Evolutionary conservation across 2,329 filamentous ascomycete genomes (phyloP), one percentile per base, ranked within the genome.

Genomic region (Orbilia quercus): DNA sequence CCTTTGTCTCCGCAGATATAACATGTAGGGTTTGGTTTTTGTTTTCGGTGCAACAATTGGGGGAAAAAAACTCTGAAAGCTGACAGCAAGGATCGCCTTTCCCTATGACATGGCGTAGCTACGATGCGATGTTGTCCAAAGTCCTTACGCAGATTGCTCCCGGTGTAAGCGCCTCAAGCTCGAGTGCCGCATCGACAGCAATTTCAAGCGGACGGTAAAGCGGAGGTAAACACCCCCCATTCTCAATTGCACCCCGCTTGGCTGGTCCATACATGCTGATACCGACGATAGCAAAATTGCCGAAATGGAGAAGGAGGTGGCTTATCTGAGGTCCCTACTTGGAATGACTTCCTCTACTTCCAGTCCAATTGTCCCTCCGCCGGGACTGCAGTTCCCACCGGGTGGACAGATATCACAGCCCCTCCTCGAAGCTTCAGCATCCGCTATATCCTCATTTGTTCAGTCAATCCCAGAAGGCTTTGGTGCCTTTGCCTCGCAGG

Each of bases 281-380:
- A 31, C n/a, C 22, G 6, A 53, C 45, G 31, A 6, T 44, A 90
- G 88, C 75, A 90, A 91, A 80, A 90, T 94, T 81, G 90, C 90
- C 78, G 91, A 93, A 81, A 93, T 93, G 90, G 90, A 92, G 79
- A 90, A 88, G 81, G 90, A 93, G 80, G 91, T 93, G 78, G 89
- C 91, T 67, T 86, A 84, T 75, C 81, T 90, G 76, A 86, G 88
- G 11, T 74, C 70, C 7, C 58, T 69, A 18, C 57, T 73, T 28
- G 70, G 70, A 34, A 69, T 67, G 53, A 58, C 77, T 83, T 90
- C 74, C 82, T 86, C 65, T 83, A 84, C 75, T 88, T 89, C 70
- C 84, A 86, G 77, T 78, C 83, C 18, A 85, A 88, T 77, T 87
- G 88, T 69, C 89, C 83, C 75, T 78, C 83, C 53, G 70, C 22